A percentile compares a stretch with the other conserved stretches of the same genome.
Evolutionary conservation across 345 rosid genomes (phyloP).

Genomic region (Sonneratia caseolaris): DNA sequence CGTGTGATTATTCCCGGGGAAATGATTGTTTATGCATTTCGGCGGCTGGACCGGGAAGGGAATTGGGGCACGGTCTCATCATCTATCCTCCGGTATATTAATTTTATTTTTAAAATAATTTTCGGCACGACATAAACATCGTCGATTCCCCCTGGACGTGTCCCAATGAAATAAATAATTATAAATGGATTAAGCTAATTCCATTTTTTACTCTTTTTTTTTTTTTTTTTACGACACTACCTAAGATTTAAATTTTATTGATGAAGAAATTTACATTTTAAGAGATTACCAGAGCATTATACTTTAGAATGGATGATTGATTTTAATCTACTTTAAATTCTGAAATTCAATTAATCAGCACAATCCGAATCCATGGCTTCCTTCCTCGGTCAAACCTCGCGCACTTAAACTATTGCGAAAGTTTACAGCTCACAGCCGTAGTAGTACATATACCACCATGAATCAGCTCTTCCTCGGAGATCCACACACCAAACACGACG

Average conservation of each 20-base stretch:
- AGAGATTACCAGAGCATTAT: too few relatives aligned
- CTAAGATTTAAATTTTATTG: too few relatives aligned
- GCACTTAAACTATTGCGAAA: not conserved
- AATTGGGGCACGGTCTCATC: too few relatives aligned
- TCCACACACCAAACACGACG: not conserved
- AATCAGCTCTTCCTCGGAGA: not conserved
- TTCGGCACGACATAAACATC: not conserved
- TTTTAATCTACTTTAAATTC: not conserved
- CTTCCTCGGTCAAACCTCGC: not conserved
- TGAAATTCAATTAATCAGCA: not conserved
- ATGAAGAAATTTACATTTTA: too few relatives aligned
- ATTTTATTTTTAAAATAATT: not conserved
- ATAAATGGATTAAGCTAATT: not conserved
- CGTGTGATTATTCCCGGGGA: too few relatives aligned
- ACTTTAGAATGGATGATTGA: not conserved
- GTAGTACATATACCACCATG: not conserved
- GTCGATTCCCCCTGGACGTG: not conserved
- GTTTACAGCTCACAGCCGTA: not conserved
- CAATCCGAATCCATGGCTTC: not conserved
- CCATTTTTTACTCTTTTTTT: too few relatives aligned
- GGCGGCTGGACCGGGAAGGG: too few relatives aligned
- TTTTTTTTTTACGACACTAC: too few relatives aligned
- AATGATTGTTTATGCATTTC: too few relatives aligned
- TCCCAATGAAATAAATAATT: not conserved
- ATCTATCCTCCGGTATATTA: too few relatives aligned